Evolutionary conservation across 2,329 filamentous ascomycete genomes (phyloP).

Genomic region (Falciphora oryzae): DNA sequence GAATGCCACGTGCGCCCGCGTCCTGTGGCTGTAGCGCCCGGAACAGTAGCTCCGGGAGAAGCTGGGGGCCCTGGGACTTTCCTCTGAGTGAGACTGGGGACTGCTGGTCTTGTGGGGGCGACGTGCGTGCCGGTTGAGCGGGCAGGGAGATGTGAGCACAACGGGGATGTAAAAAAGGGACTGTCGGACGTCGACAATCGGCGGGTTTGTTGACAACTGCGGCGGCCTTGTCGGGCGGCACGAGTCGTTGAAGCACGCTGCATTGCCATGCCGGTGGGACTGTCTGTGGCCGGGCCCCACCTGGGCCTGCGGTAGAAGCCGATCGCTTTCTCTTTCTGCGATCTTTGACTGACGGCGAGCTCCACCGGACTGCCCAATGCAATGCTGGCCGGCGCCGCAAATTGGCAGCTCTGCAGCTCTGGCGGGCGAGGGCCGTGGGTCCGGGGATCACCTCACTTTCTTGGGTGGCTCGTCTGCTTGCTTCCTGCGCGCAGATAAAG

Average conservation of each 20-base stretch:
- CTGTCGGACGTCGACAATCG: background rate
- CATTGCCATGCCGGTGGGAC: background rate
- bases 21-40: background rate
- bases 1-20: background rate
- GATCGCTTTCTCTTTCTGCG: background rate
- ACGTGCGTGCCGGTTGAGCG: background rate
- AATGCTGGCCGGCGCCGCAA: background rate
- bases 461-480: background rate
- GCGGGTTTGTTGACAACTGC: background rate
- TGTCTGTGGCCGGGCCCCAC: background rate
- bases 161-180: background rate
- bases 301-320: background rate
- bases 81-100: background rate
- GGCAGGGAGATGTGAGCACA: too few species aligned
- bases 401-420: background rate
- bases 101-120: background rate
- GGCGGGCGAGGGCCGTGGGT: background rate
- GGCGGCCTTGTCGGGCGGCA: background rate
- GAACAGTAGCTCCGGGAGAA: constrained; percentile 1
- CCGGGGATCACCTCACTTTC: background rate
- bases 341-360: background rate
- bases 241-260: background rate
- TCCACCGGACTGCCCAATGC: background rate
- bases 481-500: background rate
- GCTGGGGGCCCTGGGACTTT: background rate